Base-by-base conservation (phyloP, 305 asterid genomes). In the Ajuga reptans region DNA sequence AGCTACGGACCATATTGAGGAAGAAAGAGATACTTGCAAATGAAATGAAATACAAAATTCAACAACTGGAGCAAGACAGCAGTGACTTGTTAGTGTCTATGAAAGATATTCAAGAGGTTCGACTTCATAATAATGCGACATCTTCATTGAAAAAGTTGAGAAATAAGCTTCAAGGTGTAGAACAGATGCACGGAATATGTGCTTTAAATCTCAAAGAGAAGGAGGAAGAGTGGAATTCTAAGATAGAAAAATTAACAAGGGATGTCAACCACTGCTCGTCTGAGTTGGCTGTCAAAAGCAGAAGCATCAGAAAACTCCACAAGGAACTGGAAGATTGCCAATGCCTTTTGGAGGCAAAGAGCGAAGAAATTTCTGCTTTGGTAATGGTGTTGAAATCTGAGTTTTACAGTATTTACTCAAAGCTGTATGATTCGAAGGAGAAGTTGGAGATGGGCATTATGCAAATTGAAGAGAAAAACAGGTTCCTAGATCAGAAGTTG, bases 331-430 rank as follows among this genome's bases (percentile, higher is more conserved):
- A 79, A 68, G 75, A 62, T 54, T 64, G 68, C 68, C 60, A 71
- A 56, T 56, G 56, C 27, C 65, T 65, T 18, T 62, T 71, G 74
- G 81, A 80, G 66, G 74, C 74, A 45, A 79, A 80, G 45, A 66
- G 68, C 33, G 82, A 78, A 56, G 86, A 81, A 71, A 59, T 51
- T 18, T 75, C 43, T 58, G 34, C 66, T 50, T 57, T 75, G 65
- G 33, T 65, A 51, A 21, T 69, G 72, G 80, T 77, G 17, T 69
- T 85, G 74, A 79, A 74, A 78, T 85, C 84, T 36, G 81, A 81
- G 61, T 68, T 81, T 43, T 11, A 58, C 53, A 64, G n/a, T 74
- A 63, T 79, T 68, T 73, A 51, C 69, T 69, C 78, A 8, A 71
- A 80, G 71, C 53, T 75, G 68, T 50, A 57, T 63, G 73, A 67